A percentile compares a stretch with the other conserved stretches of the same genome.
Conservation (phyloP, 2,329 filamentous ascomycete species). For the Drechslerella coelobrocha region DNA sequence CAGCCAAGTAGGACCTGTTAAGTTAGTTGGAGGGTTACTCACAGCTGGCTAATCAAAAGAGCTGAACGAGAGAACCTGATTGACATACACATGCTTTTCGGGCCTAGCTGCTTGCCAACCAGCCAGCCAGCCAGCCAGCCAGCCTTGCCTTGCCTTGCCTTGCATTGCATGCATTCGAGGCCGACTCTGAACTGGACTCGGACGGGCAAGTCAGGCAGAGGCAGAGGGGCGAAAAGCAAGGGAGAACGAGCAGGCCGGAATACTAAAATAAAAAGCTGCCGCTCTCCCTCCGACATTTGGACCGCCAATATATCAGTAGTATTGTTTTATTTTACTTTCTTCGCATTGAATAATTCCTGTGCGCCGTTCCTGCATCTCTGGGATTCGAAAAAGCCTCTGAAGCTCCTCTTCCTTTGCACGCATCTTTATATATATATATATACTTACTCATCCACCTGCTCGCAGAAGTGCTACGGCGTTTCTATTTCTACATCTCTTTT, state of each 20-base stretch:
- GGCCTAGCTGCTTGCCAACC: neutral
- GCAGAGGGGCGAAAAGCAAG: neutral
- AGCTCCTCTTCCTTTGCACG: neutral
- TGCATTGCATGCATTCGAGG: conserved; percentile 2
- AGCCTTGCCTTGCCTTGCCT: neutral
- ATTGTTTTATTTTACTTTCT: neutral
- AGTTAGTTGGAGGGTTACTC: neutral
- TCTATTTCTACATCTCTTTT: too few species aligned
- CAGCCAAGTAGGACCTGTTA: neutral
- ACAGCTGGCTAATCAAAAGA: neutral
- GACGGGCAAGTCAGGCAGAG: neutral
- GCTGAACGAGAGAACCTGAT: neutral
- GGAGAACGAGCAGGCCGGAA: neutral
- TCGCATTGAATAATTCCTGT: conserved; percentile 5
- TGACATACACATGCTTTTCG: conserved; percentile 2
- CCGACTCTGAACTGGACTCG: neutral
- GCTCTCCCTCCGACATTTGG: conserved; percentile 2
- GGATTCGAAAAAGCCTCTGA: neutral
- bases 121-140: neutral
- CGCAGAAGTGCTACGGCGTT: too few species aligned
- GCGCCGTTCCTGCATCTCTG: neutral
- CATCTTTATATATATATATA: too few species aligned
- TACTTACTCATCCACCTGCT: too few species aligned
- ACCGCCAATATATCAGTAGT: neutral
- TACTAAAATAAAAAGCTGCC: neutral